A percentile compares a stretch with the other conserved stretches of the same genome.
phyloP scores from a whole-genome alignment of 495 filamentous ascomycete genomes.

The Mytilinidion resinicola region DNA sequence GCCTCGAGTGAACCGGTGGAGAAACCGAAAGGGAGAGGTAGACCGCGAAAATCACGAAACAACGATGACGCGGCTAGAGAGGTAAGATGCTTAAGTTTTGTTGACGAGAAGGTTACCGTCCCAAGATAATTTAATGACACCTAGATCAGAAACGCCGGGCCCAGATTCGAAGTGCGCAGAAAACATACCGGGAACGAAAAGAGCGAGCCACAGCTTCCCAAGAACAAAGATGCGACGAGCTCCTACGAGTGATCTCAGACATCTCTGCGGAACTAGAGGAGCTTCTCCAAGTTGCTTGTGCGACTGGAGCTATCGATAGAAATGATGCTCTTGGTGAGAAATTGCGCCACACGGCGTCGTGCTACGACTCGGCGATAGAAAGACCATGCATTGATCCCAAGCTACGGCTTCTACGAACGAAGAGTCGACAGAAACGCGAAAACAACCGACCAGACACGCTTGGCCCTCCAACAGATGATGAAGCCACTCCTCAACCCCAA shows the following conservation, averaged over 20 bases:
- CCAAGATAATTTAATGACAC: background rate
- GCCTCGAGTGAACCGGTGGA: background rate
- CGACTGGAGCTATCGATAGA: constrained; percentile 6
- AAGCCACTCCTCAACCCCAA: background rate
- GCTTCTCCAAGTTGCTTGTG: constrained; percentile 7
- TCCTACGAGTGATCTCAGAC: constrained; percentile 17
- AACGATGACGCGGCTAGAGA: constrained; percentile 17
- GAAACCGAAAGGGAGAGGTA: constrained; percentile 10
- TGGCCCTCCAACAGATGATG: background rate
- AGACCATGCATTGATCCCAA: constrained; percentile 11
- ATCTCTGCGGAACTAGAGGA: constrained; percentile 19
- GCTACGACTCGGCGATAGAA: constrained; percentile 14
- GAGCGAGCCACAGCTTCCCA: constrained; percentile 7
- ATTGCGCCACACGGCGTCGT: constrained; percentile 6
- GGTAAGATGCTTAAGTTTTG: constrained; percentile 1
- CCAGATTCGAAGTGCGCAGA: constrained; percentile 23
- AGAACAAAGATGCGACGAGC: constrained; percentile 10
- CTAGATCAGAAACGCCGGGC: constrained; percentile 20
- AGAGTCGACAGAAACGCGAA: constrained; percentile 8
- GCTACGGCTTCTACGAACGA: constrained; percentile 10
- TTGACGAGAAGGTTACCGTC: background rate
- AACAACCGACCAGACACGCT: background rate
- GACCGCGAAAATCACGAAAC: constrained; percentile 13
- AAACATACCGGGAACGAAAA: constrained; percentile 22
- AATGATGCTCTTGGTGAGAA: constrained; percentile 1